Base-by-base conservation (phyloP, 2,329 filamentous ascomycete genomes). In the Aspergillus glaucus region DNA sequence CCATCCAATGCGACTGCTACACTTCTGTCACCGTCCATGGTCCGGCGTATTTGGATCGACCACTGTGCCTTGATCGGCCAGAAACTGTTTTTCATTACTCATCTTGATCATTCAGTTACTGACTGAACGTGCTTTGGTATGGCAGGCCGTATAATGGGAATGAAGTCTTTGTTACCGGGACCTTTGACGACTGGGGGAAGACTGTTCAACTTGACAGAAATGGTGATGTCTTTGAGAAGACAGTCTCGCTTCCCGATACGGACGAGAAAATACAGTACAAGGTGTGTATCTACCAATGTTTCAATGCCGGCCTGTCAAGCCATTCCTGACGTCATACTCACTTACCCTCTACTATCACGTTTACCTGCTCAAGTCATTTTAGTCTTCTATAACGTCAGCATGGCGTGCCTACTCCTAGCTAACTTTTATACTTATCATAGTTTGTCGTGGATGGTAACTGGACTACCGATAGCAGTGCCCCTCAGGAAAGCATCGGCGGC, bases 401-500 rank as follows among this genome's bases (percentile, higher is more conserved):
- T 43, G 21, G 53, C 40, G 39, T 56, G 17, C 10, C 34, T 19
- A 19, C 9, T 19, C 10, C 15, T 4, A 30, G 46, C 43, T 55
- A 12, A 43, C 46, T 52, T 34, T 17, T 28, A 43, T 42, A 40
- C 32, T 44, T n/a, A 15, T 40, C 26, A 50, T 51, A 96, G 92
- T 98, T 95, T 70, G 87, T 98, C 61, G 92, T 96, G 58, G 89
- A 98, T 79, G 88, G 87, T 59, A 81, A 80, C 60, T 98, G 93
- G 93, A 84, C 83, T 45, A 87, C 84, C 67, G 91, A 96, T 71
- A 82, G 85, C 61, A 82, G 83, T 50, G 86, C 85, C 39, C 87
- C 87, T 51, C 85, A 86, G 72, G 91, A 96, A 73, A 81, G 82
- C 63, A 92, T 96, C 76, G 79, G 80, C 56, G 78, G 84, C 62